Percentiles rank a stretch among this genome's conserved stretches.
Conservation (phyloP, 2,329 filamentous ascomycete genomes). For the Scedosporium minutisporum region DNA sequence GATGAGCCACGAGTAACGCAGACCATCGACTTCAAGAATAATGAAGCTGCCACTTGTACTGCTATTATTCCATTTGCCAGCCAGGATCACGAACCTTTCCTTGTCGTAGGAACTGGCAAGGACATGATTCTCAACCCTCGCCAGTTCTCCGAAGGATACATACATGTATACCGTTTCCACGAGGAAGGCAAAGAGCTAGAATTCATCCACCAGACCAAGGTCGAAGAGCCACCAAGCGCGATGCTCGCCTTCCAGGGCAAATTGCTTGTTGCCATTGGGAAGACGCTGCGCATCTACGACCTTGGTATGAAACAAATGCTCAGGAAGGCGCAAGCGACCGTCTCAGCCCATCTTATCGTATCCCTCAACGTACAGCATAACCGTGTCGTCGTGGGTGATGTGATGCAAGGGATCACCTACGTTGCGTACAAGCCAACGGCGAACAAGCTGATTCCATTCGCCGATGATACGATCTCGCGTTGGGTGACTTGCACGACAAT, state of each 20-base stretch:
- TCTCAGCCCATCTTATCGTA: conserved; percentile 73
- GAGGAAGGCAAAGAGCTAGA: conserved; percentile 82
- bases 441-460: conserved; percentile 88
- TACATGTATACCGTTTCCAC: conserved; percentile 85
- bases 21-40: conserved; percentile 74
- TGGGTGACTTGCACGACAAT: conserved; percentile 89
- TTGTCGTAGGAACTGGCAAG: conserved; percentile 91
- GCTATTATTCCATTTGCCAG: conserved; percentile 78
- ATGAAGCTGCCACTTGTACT: conserved; percentile 84
- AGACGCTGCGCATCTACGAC: conserved; percentile 78
- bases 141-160: conserved; percentile 67
- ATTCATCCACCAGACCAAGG: conserved; percentile 92
- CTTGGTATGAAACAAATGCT: conserved; percentile 87
- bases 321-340: conserved; percentile 78
- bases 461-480: conserved; percentile 77
- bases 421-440: conserved; percentile 89
- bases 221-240: conserved; percentile 83
- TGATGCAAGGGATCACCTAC: conserved; percentile 84
- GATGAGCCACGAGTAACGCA: conserved; percentile 52
- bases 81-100: conserved; percentile 78
- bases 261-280: conserved; percentile 75
- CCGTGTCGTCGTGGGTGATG: conserved; percentile 84
- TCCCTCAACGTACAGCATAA: conserved; percentile 83
- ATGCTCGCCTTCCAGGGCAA: conserved; percentile 87
- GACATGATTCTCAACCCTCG: conserved; percentile 74